Conservation (phyloP, 345 rosid species). For the Corchorus capsularis region DNA sequence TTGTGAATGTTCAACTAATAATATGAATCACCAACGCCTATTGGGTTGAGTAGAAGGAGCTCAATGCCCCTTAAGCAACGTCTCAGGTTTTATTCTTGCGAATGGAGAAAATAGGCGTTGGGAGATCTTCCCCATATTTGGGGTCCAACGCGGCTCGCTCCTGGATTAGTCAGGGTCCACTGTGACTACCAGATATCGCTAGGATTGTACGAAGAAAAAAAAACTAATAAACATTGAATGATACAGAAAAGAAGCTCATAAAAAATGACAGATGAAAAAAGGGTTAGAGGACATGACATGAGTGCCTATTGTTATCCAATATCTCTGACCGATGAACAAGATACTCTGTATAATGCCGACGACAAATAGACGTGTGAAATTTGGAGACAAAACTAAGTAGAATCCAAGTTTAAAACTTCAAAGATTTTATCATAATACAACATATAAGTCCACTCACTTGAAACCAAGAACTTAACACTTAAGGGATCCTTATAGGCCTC, state of each 20-base stretch:
- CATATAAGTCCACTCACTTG: neutral
- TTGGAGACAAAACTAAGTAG: neutral
- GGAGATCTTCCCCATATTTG: no score
- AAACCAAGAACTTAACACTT: neutral
- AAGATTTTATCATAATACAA: neutral
- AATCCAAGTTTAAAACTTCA: neutral
- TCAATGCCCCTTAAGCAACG: no score
- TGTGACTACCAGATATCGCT: no score
- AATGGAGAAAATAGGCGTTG: no score
- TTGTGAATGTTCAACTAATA: neutral
- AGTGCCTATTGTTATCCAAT: neutral
- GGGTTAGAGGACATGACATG: neutral
- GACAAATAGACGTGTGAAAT: neutral
- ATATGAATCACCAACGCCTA: no score
- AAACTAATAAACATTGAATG: neutral
- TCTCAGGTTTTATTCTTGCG: no score
- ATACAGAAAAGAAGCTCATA: neutral
- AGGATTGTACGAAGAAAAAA: no score
- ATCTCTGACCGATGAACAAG: neutral
- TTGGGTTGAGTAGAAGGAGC: no score
- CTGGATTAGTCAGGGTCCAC: no score
- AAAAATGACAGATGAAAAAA: neutral
- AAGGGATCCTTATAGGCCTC: neutral
- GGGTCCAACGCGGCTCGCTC: no score
- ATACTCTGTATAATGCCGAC: neutral